phyloP scores from a whole-genome alignment of 2,329 filamentous ascomycete species.

The Lecanicillium sp. region DNA sequence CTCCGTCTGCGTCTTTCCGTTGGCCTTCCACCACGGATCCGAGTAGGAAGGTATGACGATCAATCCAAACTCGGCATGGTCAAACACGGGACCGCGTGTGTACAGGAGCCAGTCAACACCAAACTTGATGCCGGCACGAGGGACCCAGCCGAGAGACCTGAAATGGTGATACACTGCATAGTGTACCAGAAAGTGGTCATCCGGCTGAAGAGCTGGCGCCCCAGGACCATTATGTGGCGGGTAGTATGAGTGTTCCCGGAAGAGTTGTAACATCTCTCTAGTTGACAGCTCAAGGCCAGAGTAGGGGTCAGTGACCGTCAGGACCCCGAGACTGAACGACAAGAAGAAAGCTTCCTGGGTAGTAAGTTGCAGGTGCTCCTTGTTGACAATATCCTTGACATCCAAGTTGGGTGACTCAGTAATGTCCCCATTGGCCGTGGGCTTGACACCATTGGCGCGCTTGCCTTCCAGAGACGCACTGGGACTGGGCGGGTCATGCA shows the following conservation, averaged over 20 bases:
- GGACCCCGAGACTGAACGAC: constrained; percentile 67
- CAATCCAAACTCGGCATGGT: constrained; percentile 88
- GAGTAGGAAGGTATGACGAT: constrained; percentile 78
- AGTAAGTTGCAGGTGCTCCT: constrained; percentile 86
- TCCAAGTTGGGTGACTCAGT: not conserved
- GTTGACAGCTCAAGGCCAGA: constrained; percentile 40
- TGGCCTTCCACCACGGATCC: constrained; percentile 61
- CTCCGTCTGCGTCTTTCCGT: constrained; percentile 39
- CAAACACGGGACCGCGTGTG: constrained; percentile 84
- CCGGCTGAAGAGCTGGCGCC: constrained; percentile 48
- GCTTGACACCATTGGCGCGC: constrained; percentile 9
- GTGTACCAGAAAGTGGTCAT: constrained; percentile 77
- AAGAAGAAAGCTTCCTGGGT: constrained; percentile 91
- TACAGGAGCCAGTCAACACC: constrained; percentile 94
- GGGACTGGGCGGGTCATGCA: constrained; percentile 43
- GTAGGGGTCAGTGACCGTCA: constrained; percentile 51
- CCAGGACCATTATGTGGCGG: constrained; percentile 41
- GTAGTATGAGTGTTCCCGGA: constrained; percentile 62
- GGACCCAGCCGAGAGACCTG: constrained; percentile 89
- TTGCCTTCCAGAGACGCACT: constrained; percentile 17
- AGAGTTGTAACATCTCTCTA: constrained; percentile 55
- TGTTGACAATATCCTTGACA: constrained; percentile 30
- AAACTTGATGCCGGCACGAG: constrained; percentile 89
- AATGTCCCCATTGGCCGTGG: constrained; percentile 12
- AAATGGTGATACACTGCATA: constrained; percentile 96